A percentile compares a stretch with the other conserved stretches of the same genome.
phyloP scores from a whole-genome alignment of 345 rosid species.

The Salix koriyanagi region DNA sequence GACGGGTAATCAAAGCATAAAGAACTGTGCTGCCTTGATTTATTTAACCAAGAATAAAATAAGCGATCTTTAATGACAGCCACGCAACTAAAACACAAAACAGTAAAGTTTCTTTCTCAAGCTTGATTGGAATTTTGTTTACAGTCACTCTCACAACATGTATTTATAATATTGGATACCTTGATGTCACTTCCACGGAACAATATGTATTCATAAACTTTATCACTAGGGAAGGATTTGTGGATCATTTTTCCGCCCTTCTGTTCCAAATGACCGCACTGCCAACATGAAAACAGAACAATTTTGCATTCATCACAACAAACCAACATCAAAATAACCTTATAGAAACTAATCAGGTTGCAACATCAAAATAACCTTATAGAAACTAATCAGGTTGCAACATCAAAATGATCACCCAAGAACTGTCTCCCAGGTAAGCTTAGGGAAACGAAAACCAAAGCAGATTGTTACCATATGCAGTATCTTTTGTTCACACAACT shows the following conservation, averaged over 20 bases:
- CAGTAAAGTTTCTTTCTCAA: background rate
- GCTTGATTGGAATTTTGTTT: background rate
- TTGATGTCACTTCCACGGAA: constrained; percentile 68
- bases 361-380: background rate
- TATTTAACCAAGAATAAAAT: background rate
- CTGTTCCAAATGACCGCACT: constrained; percentile 77
- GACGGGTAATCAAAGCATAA: background rate
- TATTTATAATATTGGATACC: constrained; percentile 27
- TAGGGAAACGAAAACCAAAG: background rate
- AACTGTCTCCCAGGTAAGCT: background rate
- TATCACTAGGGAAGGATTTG: constrained; percentile 59
- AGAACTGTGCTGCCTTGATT: background rate
- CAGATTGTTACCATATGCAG: background rate
- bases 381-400: background rate
- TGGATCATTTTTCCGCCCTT: constrained; percentile 61
- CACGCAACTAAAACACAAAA: background rate
- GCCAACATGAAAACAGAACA: constrained; percentile 13
- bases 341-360: background rate
- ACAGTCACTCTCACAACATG: background rate
- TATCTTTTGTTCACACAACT: background rate
- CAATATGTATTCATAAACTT: constrained; percentile 60
- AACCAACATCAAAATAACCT: background rate
- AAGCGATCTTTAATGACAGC: background rate
- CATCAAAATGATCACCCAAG: background rate
- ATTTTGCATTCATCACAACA: background rate